Evolutionary conservation across 805 yeast genomes (phyloP).

Genomic region (Vanderwaltozyma verrucispora): DNA sequence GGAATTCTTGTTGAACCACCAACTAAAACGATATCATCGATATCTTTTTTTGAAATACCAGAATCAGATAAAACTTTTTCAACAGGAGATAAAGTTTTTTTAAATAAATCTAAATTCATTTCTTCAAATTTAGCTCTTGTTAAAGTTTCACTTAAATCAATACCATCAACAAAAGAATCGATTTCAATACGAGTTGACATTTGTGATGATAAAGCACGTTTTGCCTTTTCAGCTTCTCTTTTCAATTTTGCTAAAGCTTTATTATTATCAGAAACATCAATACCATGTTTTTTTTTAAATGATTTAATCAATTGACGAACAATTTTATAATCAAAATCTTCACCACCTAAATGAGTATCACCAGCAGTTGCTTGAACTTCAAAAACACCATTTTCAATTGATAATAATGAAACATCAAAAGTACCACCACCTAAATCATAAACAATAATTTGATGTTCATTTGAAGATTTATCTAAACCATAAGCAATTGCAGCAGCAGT

Average conservation of each 20-base stretch:
- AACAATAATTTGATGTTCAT: slow-evolving; percentile 82
- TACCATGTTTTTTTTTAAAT: slow-evolving; percentile 86
- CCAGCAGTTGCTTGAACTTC: slow-evolving; percentile 92
- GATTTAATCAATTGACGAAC: slow-evolving; percentile 77
- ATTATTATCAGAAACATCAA: slow-evolving; percentile 70
- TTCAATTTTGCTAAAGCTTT: slow-evolving; percentile 88
- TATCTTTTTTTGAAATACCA: slow-evolving; percentile 73
- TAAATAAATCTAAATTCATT: slow-evolving; percentile 84
- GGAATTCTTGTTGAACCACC: slow-evolving; percentile 99
- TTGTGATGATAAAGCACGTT: slow-evolving; percentile 90
- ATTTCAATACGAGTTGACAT: slow-evolving; percentile 94
- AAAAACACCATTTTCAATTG: slow-evolving; percentile 85
- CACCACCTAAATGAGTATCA: slow-evolving; percentile 97
- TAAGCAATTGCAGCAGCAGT: slow-evolving; percentile 98
- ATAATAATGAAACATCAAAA: slow-evolving; percentile 79
- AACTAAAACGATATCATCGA: slow-evolving; percentile 91
- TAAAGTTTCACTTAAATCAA: slow-evolving; percentile 89
- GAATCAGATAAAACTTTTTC: slow-evolving; percentile 93
- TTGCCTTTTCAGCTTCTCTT: slow-evolving; percentile 97
- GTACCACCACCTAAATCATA: slow-evolving; percentile 98
- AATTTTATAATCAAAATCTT: slow-evolving; percentile 85
- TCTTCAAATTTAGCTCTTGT: slow-evolving; percentile 98
- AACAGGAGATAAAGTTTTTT: slow-evolving; percentile 91
- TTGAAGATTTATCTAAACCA: slow-evolving; percentile 75
- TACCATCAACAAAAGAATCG: slow-evolving; percentile 89